Evolutionary conservation across 371 early-diverging fungal species (phyloP).

Genomic region (Actinomortierella wolfii): DNA sequence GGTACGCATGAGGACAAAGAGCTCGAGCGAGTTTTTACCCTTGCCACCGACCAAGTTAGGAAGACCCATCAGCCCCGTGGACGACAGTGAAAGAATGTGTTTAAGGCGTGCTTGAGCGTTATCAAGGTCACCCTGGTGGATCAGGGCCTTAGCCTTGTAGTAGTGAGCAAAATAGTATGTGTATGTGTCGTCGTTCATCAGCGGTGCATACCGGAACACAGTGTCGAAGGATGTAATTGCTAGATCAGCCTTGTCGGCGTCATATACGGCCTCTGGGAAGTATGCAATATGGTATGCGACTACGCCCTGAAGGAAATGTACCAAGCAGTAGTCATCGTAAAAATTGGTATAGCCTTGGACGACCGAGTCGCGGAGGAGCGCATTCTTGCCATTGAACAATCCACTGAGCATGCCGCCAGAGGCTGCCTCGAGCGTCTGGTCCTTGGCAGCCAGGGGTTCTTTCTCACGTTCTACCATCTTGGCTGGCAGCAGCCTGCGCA

Average conservation of each 20-base stretch:
- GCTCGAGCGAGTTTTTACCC: slow-evolving; percentile 37
- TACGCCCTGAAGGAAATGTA: slow-evolving; percentile 36
- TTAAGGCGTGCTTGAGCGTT: slow-evolving; percentile 37
- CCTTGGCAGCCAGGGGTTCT: slow-evolving; percentile 37
- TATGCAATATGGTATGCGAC: slow-evolving; percentile 41
- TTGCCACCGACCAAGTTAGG: slow-evolving; percentile 38
- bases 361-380: slow-evolving; percentile 27
- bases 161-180: slow-evolving; percentile 43
- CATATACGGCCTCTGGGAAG: slow-evolving; percentile 39
- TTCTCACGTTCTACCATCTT: slow-evolving; percentile 40
- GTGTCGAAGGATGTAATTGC: slow-evolving; percentile 37
- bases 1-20: slow-evolving; percentile 35
- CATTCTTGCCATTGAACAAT: slow-evolving; percentile 31
- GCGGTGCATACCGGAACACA: slow-evolving; percentile 40
- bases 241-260: slow-evolving; percentile 26
- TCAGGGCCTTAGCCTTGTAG: slow-evolving; percentile 46
- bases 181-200: slow-evolving; percentile 45
- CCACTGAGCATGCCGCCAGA: slow-evolving; percentile 25
- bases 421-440: slow-evolving; percentile 35
- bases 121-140: slow-evolving; percentile 36
- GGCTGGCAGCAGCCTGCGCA: slow-evolving; percentile 21
- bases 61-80: slow-evolving; percentile 30
- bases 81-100: slow-evolving; percentile 27
- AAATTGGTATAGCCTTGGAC: slow-evolving; percentile 34
- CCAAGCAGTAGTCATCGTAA: slow-evolving; percentile 44